phyloP scores from a whole-genome alignment of 129 eudicot genomes.

The Glebionis coronaria region DNA sequence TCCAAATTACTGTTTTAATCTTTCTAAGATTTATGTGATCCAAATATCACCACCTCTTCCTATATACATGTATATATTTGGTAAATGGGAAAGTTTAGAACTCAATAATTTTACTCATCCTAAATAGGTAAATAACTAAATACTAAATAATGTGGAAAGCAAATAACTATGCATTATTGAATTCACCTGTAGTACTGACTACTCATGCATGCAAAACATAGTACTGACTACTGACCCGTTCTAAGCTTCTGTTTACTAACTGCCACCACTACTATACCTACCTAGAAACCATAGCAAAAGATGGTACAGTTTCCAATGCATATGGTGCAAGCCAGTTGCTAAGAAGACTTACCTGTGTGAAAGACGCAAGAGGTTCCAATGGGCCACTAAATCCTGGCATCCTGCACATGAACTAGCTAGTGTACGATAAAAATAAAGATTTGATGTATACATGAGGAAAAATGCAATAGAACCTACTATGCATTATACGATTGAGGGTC shows the following conservation, averaged over 20 bases:
- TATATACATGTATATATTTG: neutral
- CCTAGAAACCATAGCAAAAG: neutral
- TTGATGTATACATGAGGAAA: no score
- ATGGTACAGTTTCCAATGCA: slow-evolving; percentile 1
- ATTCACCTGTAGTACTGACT: slow-evolving; percentile 15
- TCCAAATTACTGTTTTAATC: slow-evolving; percentile 5
- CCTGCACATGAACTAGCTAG: slow-evolving; percentile 7
- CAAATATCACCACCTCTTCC: slow-evolving; percentile 10
- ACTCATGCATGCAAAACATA: slow-evolving; percentile 26
- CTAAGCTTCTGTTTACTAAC: neutral
- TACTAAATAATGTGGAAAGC: slow-evolving; percentile 14
- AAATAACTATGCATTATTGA: slow-evolving; percentile 21
- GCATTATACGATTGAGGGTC: no score
- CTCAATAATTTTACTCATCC: neutral
- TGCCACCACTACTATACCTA: neutral
- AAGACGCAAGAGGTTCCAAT: neutral
- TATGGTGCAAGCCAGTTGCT: slow-evolving; percentile 12
- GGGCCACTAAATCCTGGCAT: neutral
- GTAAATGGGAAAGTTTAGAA: slow-evolving; percentile 6
- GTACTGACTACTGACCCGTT: slow-evolving; percentile 28
- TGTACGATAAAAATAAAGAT: neutral
- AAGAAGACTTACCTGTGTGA: slow-evolving; percentile 8
- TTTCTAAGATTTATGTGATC: neutral
- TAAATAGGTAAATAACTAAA: slow-evolving; percentile 15
- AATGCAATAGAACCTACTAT: no score